phyloP scores from a whole-genome alignment of 176 grass and related monocot genomes.

The Oryza glaberrima region DNA sequence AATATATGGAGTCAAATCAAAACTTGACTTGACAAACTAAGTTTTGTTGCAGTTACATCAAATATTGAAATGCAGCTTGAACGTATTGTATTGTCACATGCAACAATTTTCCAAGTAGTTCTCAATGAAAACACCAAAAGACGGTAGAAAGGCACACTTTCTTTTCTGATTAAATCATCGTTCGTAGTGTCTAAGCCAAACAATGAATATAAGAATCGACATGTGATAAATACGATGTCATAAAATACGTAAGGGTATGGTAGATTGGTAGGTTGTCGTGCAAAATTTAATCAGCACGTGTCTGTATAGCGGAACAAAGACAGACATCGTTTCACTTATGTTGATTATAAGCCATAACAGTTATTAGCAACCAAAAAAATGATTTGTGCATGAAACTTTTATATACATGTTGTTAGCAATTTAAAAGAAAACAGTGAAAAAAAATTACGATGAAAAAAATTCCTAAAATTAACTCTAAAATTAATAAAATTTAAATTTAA shows the following conservation, averaged over 20 bases:
- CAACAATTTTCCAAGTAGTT: slow-evolving; percentile 10
- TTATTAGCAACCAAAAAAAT: too few species aligned
- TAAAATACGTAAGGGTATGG: slow-evolving; percentile 3
- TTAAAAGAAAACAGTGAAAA: too few species aligned
- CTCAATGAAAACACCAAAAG: background rate
- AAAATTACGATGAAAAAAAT: too few species aligned
- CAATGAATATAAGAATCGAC: slow-evolving; percentile 40
- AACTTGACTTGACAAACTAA: slow-evolving; percentile 25
- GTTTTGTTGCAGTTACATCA: slow-evolving; percentile 1
- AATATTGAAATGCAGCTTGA: background rate
- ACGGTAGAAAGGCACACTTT: slow-evolving; percentile 18
- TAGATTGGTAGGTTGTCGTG: slow-evolving; percentile 17
- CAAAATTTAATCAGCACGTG: slow-evolving; percentile 26
- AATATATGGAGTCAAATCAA: background rate
- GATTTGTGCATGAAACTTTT: too few species aligned
- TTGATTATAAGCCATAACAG: too few species aligned
- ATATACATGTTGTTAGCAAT: too few species aligned
- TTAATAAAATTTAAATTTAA: too few species aligned
- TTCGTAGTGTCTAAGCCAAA: slow-evolving; percentile 57
- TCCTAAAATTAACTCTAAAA: too few species aligned
- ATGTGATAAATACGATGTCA: slow-evolving; percentile 37
- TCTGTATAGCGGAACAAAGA: background rate
- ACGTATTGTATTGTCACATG: slow-evolving; percentile 3
- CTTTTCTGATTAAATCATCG: slow-evolving; percentile 31
- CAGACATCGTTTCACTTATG: too few species aligned